Conservation (phyloP, 2,329 filamentous ascomycete species). For the Teratosphaeria epicoccoides region DNA sequence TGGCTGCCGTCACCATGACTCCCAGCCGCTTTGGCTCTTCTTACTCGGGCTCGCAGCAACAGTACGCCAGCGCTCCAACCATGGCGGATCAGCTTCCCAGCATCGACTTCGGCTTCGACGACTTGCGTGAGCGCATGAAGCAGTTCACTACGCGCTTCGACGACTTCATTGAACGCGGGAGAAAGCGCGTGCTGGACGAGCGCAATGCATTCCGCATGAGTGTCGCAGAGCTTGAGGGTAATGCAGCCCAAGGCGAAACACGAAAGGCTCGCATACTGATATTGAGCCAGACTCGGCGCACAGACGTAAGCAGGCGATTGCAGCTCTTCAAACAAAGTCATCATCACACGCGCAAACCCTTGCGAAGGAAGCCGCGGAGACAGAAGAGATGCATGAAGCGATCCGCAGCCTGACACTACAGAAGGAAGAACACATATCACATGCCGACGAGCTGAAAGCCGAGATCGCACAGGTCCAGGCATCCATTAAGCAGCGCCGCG, state of each 20-base stretch:
- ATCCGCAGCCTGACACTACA: slow-evolving; percentile 47
- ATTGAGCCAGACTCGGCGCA: slow-evolving; percentile 65
- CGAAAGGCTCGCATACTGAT: slow-evolving; percentile 7
- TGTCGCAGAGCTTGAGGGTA: slow-evolving; percentile 80
- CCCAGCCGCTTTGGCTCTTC: slow-evolving; percentile 57
- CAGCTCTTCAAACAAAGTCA: slow-evolving; percentile 65
- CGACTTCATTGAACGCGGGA: slow-evolving; percentile 81
- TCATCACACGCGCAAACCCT: slow-evolving; percentile 61
- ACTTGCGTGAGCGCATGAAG: slow-evolving; percentile 87
- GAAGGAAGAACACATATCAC: slow-evolving; percentile 44
- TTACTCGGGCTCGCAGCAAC: slow-evolving; percentile 50
- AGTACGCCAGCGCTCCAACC: slow-evolving; percentile 48
- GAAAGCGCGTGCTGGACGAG: slow-evolving; percentile 83
- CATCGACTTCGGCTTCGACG: slow-evolving; percentile 93
- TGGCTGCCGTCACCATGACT: slow-evolving; percentile 26
- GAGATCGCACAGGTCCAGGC: slow-evolving; percentile 56
- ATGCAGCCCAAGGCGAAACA: not conserved
- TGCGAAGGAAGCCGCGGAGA: slow-evolving; percentile 67
- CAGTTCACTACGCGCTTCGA: slow-evolving; percentile 88
- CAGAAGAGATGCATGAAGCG: slow-evolving; percentile 50
- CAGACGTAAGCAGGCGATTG: slow-evolving; percentile 78
- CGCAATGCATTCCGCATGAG: slow-evolving; percentile 89
- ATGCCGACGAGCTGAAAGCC: slow-evolving; percentile 45
- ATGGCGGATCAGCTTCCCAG: slow-evolving; percentile 71
- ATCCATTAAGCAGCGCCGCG: slow-evolving; percentile 57